phyloP scores from a whole-genome alignment of 2,329 filamentous ascomycete genomes.

The Ophiosphaerella narmari region DNA sequence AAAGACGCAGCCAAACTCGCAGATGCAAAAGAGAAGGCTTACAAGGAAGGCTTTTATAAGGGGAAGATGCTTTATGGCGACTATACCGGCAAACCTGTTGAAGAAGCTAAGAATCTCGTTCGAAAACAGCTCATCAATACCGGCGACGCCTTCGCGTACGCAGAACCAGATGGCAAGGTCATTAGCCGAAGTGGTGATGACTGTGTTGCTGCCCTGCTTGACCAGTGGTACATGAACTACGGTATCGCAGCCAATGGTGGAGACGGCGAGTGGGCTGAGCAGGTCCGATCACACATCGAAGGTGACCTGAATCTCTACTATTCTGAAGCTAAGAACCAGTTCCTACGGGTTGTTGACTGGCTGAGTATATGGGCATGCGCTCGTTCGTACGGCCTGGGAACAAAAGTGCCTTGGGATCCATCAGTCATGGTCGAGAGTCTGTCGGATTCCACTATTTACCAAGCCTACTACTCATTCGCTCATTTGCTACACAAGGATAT shows the following conservation, averaged over 20 bases:
- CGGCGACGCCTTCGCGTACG: conserved; percentile 85
- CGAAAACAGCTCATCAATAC: conserved; percentile 75
- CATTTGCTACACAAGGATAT: conserved; percentile 78
- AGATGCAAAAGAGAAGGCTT: conserved; percentile 93
- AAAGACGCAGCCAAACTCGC: conserved; percentile 91
- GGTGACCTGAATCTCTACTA: conserved; percentile 80
- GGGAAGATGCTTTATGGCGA: conserved; percentile 87
- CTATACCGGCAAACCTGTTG: conserved; percentile 84
- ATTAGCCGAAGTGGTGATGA: conserved; percentile 88
- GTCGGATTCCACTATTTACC: conserved; percentile 91
- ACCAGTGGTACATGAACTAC: conserved; percentile 99
- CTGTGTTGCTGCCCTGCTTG: conserved; percentile 89
- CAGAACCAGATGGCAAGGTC: conserved; percentile 87
- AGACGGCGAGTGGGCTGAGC: conserved; percentile 75
- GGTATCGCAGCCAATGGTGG: conserved; percentile 69
- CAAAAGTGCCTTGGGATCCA: conserved; percentile 91
- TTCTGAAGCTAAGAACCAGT: conserved; percentile 59
- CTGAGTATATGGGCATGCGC: conserved; percentile 86
- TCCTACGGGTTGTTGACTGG: conserved; percentile 88
- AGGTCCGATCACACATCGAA: conserved; percentile 54
- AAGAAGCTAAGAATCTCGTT: conserved; percentile 84
- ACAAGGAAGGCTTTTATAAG: conserved; percentile 98
- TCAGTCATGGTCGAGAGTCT: conserved; percentile 90
- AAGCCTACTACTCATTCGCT: conserved; percentile 68
- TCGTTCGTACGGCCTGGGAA: conserved; percentile 87